phyloP scores from a whole-genome alignment of 2,329 filamentous ascomycete species.

The Metarhizium brunneum region DNA sequence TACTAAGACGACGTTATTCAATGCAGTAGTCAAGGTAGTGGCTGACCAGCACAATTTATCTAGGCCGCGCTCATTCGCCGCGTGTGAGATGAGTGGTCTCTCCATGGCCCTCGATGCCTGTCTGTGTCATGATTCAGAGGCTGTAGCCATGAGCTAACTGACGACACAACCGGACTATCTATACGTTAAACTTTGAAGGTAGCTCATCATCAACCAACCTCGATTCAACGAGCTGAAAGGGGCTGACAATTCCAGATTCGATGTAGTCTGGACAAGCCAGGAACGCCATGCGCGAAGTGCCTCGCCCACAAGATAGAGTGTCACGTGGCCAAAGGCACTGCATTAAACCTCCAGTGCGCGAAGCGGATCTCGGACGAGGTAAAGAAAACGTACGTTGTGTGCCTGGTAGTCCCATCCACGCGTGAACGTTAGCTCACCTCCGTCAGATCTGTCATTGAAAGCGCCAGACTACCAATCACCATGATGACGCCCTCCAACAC shows the following conservation, averaged over 20 bases:
- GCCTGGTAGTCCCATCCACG: background rate
- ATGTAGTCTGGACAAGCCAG: conserved; percentile 92
- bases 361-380: conserved; percentile 57
- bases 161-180: background rate
- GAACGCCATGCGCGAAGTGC: conserved; percentile 96
- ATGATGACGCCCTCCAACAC: conserved; percentile 41
- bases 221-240: background rate
- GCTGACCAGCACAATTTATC: background rate
- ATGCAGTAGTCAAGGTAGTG: background rate
- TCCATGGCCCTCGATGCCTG: too few species aligned
- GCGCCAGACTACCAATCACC: conserved; percentile 22
- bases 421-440: background rate
- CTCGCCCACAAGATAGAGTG: conserved; percentile 98
- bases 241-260: conserved; percentile 57
- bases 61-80: background rate
- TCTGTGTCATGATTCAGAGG: background rate
- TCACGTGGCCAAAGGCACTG: conserved; percentile 80
- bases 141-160: background rate
- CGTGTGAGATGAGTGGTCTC: background rate
- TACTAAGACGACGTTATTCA: too few species aligned
- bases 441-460: background rate
- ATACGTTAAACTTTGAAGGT: background rate
- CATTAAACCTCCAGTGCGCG: conserved; percentile 28
- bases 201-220: background rate
- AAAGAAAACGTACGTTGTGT: background rate